These are phyloP conservation scores for Tylopilus cervinicoccineus DNA, from an alignment of 768 basidiomycete species.

Conservation along the genomic window DNA sequence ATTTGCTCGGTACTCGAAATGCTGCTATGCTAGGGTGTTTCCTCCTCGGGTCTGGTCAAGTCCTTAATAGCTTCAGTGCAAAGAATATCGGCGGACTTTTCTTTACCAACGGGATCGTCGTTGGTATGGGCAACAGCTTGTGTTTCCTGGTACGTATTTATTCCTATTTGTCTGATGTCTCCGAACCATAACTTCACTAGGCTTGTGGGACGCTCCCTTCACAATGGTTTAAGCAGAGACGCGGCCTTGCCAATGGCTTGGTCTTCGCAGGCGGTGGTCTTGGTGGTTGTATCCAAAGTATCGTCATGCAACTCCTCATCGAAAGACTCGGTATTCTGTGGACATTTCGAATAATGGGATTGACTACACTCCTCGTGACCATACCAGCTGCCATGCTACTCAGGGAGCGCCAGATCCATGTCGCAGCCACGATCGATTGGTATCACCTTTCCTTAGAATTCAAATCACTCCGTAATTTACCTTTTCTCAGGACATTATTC, in stretches of 20 bases:
- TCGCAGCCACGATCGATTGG: constrained; percentile 22
- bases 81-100: constrained; percentile 23
- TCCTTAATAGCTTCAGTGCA: constrained; percentile 25
- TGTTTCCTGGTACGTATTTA: constrained; percentile 20
- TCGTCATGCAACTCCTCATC: constrained; percentile 27
- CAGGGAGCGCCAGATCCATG: constrained; percentile 19
- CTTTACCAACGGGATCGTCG: constrained; percentile 28
- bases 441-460: constrained; percentile 1
- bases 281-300: constrained; percentile 31
- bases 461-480: neutral
- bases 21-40: constrained; percentile 26
- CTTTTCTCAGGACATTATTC: constrained; percentile 18
- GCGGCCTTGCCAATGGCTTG: constrained; percentile 33
- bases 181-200: constrained; percentile 2
- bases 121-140: constrained; percentile 28
- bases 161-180: neutral
- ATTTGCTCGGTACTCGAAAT: constrained; percentile 27
- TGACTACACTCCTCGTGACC: constrained; percentile 22
- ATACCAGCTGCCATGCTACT: constrained; percentile 29
- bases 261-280: constrained; percentile 32
- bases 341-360: constrained; percentile 32
- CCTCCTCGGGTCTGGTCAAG: constrained; percentile 26
- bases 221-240: constrained; percentile 32
- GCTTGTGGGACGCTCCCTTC: constrained; percentile 32
- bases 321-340: constrained; percentile 26